These are phyloP conservation scores for Neurospora cerealis DNA, from an alignment of 495 filamentous ascomycete species.

Conservation along the genomic window DNA sequence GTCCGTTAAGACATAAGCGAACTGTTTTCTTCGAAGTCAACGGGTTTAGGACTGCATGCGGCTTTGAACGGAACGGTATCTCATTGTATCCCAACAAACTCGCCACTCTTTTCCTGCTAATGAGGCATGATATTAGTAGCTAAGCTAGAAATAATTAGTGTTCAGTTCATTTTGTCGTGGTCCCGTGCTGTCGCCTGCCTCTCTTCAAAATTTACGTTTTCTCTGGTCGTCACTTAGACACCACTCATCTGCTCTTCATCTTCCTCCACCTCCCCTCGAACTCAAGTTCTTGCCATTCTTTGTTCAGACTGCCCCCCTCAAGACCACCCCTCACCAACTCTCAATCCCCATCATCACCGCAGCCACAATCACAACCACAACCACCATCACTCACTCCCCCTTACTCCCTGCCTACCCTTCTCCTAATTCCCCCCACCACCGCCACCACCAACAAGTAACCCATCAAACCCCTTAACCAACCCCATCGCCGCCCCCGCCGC, in stretches of 20 bases:
- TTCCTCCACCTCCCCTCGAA: background rate
- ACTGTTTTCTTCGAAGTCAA: background rate
- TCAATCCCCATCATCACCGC: background rate
- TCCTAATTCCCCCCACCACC: background rate
- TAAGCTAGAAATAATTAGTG: background rate
- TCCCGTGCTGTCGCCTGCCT: background rate
- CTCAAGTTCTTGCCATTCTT: background rate
- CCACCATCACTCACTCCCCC: background rate
- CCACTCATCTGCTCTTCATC: background rate
- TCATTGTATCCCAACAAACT: background rate
- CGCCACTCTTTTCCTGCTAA: background rate
- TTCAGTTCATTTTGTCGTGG: background rate
- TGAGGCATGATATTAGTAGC: background rate
- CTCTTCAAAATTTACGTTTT: background rate
- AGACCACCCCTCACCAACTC: background rate
- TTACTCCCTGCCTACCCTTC: background rate
- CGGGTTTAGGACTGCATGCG: background rate
- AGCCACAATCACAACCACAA: background rate
- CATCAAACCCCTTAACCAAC: slow-evolving; percentile 24
- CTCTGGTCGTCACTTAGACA: background rate
- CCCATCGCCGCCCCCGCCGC: slow-evolving; percentile 36
- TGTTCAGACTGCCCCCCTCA: background rate
- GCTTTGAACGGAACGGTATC: background rate
- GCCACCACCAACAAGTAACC: background rate
- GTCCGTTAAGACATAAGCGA: background rate